phyloP scores from a whole-genome alignment of 129 eudicot genomes.

The Kitagawia praeruptora region DNA sequence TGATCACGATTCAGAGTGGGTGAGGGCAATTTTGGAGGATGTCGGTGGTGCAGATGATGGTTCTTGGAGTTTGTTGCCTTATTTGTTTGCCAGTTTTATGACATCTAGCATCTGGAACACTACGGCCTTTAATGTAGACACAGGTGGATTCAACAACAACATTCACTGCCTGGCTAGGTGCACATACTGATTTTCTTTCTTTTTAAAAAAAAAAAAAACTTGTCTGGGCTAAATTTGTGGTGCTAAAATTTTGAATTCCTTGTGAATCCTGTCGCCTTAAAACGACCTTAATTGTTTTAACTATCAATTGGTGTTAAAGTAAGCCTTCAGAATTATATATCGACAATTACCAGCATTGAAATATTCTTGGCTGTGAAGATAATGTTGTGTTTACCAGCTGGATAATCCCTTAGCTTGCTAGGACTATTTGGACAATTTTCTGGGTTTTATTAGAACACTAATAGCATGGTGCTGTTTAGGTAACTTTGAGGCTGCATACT shows the following conservation, averaged over 20 bases:
- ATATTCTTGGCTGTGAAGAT: background rate
- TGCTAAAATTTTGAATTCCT: background rate
- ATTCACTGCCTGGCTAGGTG: conserved; percentile 93
- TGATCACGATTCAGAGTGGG: conserved; percentile 86
- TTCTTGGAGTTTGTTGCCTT: conserved; percentile 89
- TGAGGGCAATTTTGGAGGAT: conserved; percentile 76
- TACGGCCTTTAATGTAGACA: conserved; percentile 84
- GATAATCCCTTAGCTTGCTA: conserved; percentile 1
- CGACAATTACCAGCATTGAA: background rate
- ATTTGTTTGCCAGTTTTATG: conserved; percentile 81
- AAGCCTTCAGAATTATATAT: background rate
- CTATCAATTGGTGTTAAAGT: background rate
- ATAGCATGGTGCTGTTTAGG: background rate
- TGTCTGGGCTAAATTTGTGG: background rate
- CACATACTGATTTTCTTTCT: conserved; percentile 1
- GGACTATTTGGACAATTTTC: background rate
- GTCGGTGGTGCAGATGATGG: conserved; percentile 79
- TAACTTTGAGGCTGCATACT: background rate
- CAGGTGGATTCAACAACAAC: conserved; percentile 94
- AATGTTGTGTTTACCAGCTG: background rate
- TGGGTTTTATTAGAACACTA: background rate
- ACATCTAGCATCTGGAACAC: conserved; percentile 84
- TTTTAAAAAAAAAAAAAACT: too few species aligned
- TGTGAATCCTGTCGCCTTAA: background rate
- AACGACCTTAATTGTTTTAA: background rate